Base-by-base conservation (phyloP, 2,329 filamentous ascomycete genomes). In the Monosporascus sp. region DNA sequence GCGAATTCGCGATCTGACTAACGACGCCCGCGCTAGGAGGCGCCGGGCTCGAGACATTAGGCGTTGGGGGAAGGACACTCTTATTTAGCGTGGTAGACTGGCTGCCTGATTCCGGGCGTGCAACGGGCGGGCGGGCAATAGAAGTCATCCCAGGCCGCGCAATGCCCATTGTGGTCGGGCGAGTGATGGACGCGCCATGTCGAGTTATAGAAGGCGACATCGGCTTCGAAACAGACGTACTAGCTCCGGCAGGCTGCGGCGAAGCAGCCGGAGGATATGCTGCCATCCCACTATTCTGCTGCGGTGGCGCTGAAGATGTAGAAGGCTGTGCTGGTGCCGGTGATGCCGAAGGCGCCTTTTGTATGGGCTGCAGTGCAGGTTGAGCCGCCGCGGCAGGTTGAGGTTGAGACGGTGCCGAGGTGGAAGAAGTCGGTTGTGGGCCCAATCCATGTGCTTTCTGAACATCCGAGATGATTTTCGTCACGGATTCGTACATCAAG, bases 401-500 rank as follows among this genome's bases (percentile, higher is more conserved):
- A 43, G 22, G 44, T 14, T 46, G 43, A 8, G 50, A 41, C n/a
- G 50, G 47, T 46, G 52, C 44, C 15, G 60, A 46, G 20, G 51
- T 27, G 45, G 60, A 51, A 37, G 59, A 48, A 20, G 57, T 52
- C 43, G 50, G 52, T 14, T 59, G 60, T 11, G 50, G 17, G 52
- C 56, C 55, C 9, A 58, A 54, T n/a, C 49, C 60, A 51, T 63
- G 55, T 7, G 60, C 61, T 47, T 56, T 64, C 20, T 64, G 64
- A 37, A 60, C 64, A 49, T 67, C 64, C 5, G 54, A 54, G 44
- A 69, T 68, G 35, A 67, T 65, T 53, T 64, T 60, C 14, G 58
- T 60, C 15, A 68, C 61, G 49, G 65, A 64, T 46, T 67, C 62
- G 9, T 64, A 60, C 54, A 69, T 67, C 25, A 69, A 44, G 18